Evolutionary conservation across 1,284 basidiomycete species (phyloP), one percentile per base, ranked within the genome.

Genomic region (Irpex sp.): DNA sequence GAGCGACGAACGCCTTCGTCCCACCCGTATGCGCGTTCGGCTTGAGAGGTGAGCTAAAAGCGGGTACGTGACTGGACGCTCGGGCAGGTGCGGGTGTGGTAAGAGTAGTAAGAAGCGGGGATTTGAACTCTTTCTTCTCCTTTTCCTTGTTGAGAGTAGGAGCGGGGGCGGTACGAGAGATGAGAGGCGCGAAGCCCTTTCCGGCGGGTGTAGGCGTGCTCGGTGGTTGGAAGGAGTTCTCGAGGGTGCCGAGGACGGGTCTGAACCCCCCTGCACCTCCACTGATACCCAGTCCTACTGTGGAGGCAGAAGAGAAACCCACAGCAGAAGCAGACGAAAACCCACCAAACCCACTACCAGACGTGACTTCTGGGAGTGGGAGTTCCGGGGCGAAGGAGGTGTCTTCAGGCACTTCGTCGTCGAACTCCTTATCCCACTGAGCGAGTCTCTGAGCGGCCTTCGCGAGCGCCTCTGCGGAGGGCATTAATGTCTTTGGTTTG

Each of bases 401-500:
- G 28, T 58, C 60, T 16, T 28, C 36, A 5, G 39, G 10, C 37
- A 56, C n/a, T 42, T 67, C 67, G n/a, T 61, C 61, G 5, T 77
- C 75, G 5, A 78, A 76, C 57, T 85, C 82, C 19, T 75, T 72
- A 45, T 86, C 82, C 88, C 68, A 83, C 68, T 77, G 73, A 62
- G 75, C 76, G 72, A 86, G 77, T 66, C 77, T 82, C 60, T 79
- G 77, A 68, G 80, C 74, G 0, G 87, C 88, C 63, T 78, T 78
- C 4, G 79, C 80, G 6, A 88, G 68, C 1, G 89, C 86, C 23
- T 74, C 75, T n/a, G 75, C 77, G 3, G 88, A 87, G 0, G 87
- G 87, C 45, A 75, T 69, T 6, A 86, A 73, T 51, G 57, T 67
- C 23, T 58, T 16, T 36, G n/a, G n/a, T n/a, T 42, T 63, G 14